A percentile compares a stretch with the other conserved stretches of the same genome.
These are phyloP conservation scores for Zygosaccharomyces bisporus DNA, from an alignment of 805 yeast genomes.

Conservation along the genomic window DNA sequence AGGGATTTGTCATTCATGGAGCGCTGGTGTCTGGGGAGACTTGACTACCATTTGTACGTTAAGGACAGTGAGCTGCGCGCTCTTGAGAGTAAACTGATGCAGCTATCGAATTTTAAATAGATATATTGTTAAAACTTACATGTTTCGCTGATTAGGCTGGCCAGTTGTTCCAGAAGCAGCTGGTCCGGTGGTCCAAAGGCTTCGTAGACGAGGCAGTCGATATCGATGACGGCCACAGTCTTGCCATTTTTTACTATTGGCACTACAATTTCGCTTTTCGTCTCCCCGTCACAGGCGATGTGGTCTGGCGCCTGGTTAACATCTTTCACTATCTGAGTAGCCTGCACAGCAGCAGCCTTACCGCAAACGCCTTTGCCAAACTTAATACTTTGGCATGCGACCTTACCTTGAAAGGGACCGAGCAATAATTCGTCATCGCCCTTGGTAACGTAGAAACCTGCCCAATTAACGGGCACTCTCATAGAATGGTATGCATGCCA, in stretches of 20 bases:
- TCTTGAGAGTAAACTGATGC: constrained; percentile 7
- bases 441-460: constrained; percentile 72
- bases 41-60: constrained; percentile 17
- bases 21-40: constrained; percentile 22
- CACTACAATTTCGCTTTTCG: constrained; percentile 88
- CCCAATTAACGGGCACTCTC: constrained; percentile 70
- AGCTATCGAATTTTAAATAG: constrained; percentile 1
- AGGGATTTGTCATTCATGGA: constrained; percentile 23
- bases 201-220: constrained; percentile 63
- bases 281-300: constrained; percentile 95
- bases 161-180: constrained; percentile 56
- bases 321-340: constrained; percentile 72
- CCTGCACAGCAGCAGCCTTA: constrained; percentile 54
- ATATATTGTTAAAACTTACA: constrained; percentile 45
- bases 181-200: constrained; percentile 71
- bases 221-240: constrained; percentile 75
- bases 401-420: constrained; percentile 96
- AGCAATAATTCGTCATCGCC: constrained; percentile 45
- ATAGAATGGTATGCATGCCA: constrained; percentile 84
- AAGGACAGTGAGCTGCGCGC: constrained; percentile 7
- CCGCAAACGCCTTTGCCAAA: constrained; percentile 93
- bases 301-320: constrained; percentile 85
- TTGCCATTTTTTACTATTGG: constrained; percentile 55
- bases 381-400: constrained; percentile 82
- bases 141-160: constrained; percentile 46